A percentile compares a stretch with the other conserved stretches of the same genome.
Evolutionary conservation across 202 grass and related monocot species (phyloP).

Genomic region (Dendrocalamus latiflorus): DNA sequence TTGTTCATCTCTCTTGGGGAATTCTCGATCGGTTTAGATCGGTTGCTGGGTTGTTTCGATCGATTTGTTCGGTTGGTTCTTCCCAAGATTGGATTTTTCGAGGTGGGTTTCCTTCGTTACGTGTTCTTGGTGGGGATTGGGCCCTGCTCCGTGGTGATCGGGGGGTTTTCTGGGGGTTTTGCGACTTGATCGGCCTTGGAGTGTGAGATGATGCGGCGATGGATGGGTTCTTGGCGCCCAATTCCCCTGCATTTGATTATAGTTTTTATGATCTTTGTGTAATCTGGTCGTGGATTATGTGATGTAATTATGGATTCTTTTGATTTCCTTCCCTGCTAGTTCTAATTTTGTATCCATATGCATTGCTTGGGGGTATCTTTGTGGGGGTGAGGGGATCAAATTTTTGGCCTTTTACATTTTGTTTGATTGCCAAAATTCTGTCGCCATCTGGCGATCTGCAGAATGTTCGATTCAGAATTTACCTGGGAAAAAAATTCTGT

Average conservation of each 20-base stretch:
- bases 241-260: neutral
- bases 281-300: neutral
- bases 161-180: constrained; percentile 41
- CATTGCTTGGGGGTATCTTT: neutral
- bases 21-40: constrained; percentile 14
- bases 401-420: neutral
- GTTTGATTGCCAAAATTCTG: neutral
- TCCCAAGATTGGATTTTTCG: constrained; percentile 3
- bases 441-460: neutral
- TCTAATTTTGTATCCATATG: neutral
- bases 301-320: neutral
- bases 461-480: neutral
- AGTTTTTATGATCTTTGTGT: neutral
- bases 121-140: constrained; percentile 24
- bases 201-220: neutral
- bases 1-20: constrained; percentile 4
- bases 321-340: neutral
- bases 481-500: neutral
- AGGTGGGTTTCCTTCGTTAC: neutral
- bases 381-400: neutral
- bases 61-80: neutral
- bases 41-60: neutral
- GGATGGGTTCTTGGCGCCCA: neutral
- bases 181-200: neutral
- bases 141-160: constrained; percentile 37